Percentiles rank a stretch among this genome's conserved stretches.
Evolutionary conservation across 139 green algal genomes (phyloP).

Genomic region (Tetratostichococcus sp.): DNA sequence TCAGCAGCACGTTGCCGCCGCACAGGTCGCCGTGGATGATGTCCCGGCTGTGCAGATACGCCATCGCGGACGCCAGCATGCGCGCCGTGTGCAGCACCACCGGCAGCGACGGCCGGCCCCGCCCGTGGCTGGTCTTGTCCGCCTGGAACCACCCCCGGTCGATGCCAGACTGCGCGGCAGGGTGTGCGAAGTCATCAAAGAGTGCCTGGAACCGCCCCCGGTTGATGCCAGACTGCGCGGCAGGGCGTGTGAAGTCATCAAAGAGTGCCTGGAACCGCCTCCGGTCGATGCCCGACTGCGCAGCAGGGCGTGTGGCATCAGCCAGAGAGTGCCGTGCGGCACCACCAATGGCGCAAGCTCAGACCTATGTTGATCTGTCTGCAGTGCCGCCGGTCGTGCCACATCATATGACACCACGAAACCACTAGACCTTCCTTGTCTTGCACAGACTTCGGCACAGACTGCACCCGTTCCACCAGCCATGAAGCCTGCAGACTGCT

Average conservation of each 20-base stretch:
- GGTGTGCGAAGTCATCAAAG: neutral
- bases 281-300: constrained; percentile 22
- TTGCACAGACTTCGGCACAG: no score
- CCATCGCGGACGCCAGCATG: constrained; percentile 38
- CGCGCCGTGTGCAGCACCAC: constrained; percentile 9
- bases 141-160: constrained; percentile 23
- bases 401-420: no score
- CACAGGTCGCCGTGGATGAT: constrained; percentile 51
- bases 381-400: no score
- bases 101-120: neutral
- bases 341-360: no score
- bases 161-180: constrained; percentile 9
- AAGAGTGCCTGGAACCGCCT: constrained; percentile 16
- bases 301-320: neutral
- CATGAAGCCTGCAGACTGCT: no score
- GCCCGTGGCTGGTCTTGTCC: neutral
- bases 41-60: constrained; percentile 32
- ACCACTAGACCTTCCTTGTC: no score
- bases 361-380: no score
- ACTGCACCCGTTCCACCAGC: no score
- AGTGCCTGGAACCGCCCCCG: constrained; percentile 16
- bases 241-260: neutral
- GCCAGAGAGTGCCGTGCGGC: no score
- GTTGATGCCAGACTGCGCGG: constrained; percentile 17
- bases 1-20: constrained; percentile 45